Evolutionary conservation across 441 rosid genomes (phyloP).

Genomic region (Gossypium aridum): DNA sequence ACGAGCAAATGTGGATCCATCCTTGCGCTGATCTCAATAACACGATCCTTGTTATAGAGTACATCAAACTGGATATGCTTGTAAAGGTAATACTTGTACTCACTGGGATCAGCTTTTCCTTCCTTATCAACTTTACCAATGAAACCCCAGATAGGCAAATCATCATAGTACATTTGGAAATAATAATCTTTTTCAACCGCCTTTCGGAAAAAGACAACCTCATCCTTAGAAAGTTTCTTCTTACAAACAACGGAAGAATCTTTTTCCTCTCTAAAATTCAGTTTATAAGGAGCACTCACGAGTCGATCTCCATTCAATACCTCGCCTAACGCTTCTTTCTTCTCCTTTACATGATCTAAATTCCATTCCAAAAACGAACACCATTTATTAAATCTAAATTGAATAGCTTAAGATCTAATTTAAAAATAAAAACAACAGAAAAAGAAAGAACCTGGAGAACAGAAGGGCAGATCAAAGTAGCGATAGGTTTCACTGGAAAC

Average conservation of each 20-base stretch:
- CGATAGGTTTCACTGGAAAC: slow-evolving; percentile 69
- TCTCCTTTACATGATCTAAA: slow-evolving; percentile 57
- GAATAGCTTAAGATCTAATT: background rate
- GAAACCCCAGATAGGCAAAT: slow-evolving; percentile 88
- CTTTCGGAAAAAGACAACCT: slow-evolving; percentile 48
- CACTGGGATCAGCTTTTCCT: slow-evolving; percentile 51
- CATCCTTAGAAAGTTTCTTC: slow-evolving; percentile 44
- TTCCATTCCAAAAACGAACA: background rate
- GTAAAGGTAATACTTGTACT: slow-evolving; percentile 62
- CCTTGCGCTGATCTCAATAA: slow-evolving; percentile 55
- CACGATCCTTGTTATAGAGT: slow-evolving; percentile 66
- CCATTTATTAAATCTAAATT: background rate
- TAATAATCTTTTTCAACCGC: slow-evolving; percentile 69
- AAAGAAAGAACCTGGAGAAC: slow-evolving; percentile 46
- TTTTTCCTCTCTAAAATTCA: slow-evolving; percentile 53
- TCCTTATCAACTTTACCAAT: slow-evolving; percentile 78
- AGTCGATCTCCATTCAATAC: slow-evolving; percentile 77
- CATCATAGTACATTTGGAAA: slow-evolving; percentile 87
- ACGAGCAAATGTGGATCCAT: slow-evolving; percentile 60
- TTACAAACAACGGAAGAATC: slow-evolving; percentile 56
- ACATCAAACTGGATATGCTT: slow-evolving; percentile 68
- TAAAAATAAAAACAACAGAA: background rate
- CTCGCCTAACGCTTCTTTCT: slow-evolving; percentile 83
- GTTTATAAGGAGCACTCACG: slow-evolving; percentile 72
- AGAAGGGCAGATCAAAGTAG: slow-evolving; percentile 78